phyloP scores from a whole-genome alignment of 805 yeast species.

The Candida mattraensis region DNA sequence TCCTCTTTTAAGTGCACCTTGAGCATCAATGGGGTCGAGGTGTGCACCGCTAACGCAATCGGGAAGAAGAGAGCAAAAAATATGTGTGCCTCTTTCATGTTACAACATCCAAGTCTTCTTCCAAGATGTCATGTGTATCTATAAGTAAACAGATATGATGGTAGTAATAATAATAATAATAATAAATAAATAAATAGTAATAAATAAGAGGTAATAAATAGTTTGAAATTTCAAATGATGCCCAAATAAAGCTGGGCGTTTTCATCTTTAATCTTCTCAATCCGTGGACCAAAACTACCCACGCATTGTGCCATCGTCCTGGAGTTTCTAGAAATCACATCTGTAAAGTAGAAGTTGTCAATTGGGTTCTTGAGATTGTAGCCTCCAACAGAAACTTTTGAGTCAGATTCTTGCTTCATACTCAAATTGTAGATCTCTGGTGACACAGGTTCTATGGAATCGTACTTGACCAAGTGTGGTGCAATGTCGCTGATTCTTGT shows the following conservation, averaged over 20 bases:
- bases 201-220: slow-evolving; percentile 3
- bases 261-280: slow-evolving; percentile 57
- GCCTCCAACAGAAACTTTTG: slow-evolving; percentile 37
- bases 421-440: slow-evolving; percentile 58
- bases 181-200: slow-evolving; percentile 13
- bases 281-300: slow-evolving; percentile 64
- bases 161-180: slow-evolving; percentile 4
- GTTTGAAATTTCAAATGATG: slow-evolving; percentile 30
- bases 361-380: slow-evolving; percentile 63
- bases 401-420: slow-evolving; percentile 39
- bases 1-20: slow-evolving; percentile 28
- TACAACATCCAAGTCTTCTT: slow-evolving; percentile 24
- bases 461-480: slow-evolving; percentile 77
- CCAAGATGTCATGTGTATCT: slow-evolving; percentile 18
- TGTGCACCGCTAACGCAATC: slow-evolving; percentile 35
- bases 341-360: slow-evolving; percentile 84
- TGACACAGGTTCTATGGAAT: slow-evolving; percentile 68
- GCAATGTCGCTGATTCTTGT: slow-evolving; percentile 72
- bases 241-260: slow-evolving; percentile 36
- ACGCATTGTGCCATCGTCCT: slow-evolving; percentile 91
- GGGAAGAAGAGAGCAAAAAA: slow-evolving; percentile 41
- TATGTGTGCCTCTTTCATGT: slow-evolving; percentile 37
- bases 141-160: slow-evolving; percentile 2
- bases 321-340: slow-evolving; percentile 81
- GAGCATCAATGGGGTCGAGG: slow-evolving; percentile 31